phyloP scores from a whole-genome alignment of 1,139 yeast genomes.

The Sugiyamaella xylanicola region DNA sequence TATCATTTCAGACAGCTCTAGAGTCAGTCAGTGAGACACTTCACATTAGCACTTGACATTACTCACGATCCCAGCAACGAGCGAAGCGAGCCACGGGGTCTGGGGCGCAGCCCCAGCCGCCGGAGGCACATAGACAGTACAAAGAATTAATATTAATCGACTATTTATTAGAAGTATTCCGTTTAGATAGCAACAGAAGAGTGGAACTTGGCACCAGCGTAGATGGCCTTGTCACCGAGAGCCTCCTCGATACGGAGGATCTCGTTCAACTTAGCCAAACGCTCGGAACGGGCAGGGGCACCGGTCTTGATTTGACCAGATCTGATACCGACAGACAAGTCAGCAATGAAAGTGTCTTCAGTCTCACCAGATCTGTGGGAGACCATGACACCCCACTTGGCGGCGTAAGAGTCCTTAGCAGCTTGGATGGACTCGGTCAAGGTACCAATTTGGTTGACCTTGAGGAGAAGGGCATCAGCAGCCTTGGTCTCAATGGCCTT shows the following conservation, averaged over 20 bases:
- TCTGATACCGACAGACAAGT: conserved; percentile 94
- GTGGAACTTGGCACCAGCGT: conserved; percentile 89
- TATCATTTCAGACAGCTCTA: no score
- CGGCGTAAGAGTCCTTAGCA: conserved; percentile 78
- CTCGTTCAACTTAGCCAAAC: conserved; percentile 92
- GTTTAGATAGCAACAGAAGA: conserved; percentile 19
- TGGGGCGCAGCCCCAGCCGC: not conserved
- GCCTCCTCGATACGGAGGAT: conserved; percentile 96
- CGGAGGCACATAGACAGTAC: not conserved
- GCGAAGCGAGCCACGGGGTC: not conserved
- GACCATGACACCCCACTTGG: conserved; percentile 93
- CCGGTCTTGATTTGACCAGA: conserved; percentile 98
- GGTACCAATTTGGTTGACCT: conserved; percentile 89
- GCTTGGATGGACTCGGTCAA: conserved; percentile 83
- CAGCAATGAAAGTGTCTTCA: conserved; percentile 97
- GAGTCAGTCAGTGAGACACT: no score
- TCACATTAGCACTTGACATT: no score
- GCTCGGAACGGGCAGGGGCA: conserved; percentile 99
- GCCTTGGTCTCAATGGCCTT: conserved; percentile 94
- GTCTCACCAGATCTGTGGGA: conserved; percentile 99
- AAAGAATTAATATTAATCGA: not conserved
- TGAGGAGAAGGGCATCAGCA: conserved; percentile 88
- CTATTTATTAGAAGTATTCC: not conserved
- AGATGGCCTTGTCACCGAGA: conserved; percentile 92
- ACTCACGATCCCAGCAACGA: no score